Evolutionary conservation across 441 rosid genomes (phyloP).

Genomic region (Gossypium schwendimanii): DNA sequence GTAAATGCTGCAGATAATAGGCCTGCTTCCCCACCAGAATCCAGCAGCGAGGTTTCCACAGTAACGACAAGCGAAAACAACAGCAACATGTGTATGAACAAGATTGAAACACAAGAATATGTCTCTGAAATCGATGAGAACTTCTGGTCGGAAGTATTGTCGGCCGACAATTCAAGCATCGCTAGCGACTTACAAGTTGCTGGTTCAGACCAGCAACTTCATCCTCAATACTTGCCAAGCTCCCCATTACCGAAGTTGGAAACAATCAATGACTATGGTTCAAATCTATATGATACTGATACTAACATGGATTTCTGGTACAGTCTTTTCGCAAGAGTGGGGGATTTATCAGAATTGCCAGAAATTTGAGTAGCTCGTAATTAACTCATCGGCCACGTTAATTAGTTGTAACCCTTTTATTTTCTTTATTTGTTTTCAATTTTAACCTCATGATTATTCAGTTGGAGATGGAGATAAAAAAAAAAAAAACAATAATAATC

Average conservation of each 20-base stretch:
- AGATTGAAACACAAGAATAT: conserved; percentile 13
- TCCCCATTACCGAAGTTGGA: conserved; percentile 7
- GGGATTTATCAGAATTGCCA: conserved; percentile 24
- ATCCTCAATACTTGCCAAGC: not conserved
- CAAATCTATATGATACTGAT: conserved; percentile 14
- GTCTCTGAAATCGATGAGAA: conserved; percentile 31
- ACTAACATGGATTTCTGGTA: conserved; percentile 34
- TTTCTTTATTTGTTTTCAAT: not conserved
- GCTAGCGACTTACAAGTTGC: conserved; percentile 1
- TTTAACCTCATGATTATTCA: not conserved
- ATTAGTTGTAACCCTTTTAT: not conserved
- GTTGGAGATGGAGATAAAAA: too few relatives aligned
- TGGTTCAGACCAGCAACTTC: conserved; percentile 5
- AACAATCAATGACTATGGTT: conserved; percentile 7
- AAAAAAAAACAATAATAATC: too few relatives aligned
- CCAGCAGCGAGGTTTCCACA: conserved; percentile 30
- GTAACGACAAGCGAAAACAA: conserved; percentile 17
- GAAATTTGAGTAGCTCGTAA: conserved; percentile 17
- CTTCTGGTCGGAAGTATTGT: conserved; percentile 46
- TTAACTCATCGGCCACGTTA: not conserved
- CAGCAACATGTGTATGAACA: conserved; percentile 6
- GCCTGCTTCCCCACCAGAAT: conserved; percentile 5
- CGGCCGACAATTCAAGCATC: conserved; percentile 25
- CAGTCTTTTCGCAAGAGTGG: conserved; percentile 27
- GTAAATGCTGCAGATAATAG: not conserved